These are phyloP conservation scores for Russula compacta DNA, from an alignment of 768 basidiomycete genomes.

Conservation along the genomic window DNA sequence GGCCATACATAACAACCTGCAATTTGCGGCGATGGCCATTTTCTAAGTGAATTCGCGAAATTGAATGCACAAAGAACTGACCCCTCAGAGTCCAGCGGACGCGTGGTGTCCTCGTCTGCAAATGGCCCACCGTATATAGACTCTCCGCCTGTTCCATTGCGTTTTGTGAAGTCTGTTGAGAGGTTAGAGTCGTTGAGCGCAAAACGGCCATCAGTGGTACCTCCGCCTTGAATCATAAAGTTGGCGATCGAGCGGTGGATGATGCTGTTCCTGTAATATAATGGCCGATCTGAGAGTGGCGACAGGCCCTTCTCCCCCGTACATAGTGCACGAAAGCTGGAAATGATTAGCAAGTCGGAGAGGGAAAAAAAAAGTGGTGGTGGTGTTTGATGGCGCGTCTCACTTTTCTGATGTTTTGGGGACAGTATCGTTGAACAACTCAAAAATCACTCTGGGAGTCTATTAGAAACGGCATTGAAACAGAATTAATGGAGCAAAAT, in stretches of 20 bases:
- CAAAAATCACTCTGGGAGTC: constrained; percentile 53
- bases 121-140: constrained; percentile 74
- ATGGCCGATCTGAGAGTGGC: constrained; percentile 47
- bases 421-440: constrained; percentile 61
- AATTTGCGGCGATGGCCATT: background rate
- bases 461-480: constrained; percentile 1
- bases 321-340: constrained; percentile 76
- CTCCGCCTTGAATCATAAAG: constrained; percentile 79
- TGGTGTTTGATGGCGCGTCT: constrained; percentile 15
- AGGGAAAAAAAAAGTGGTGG: background rate
- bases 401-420: constrained; percentile 82
- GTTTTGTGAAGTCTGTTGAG: constrained; percentile 61
- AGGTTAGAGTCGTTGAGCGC: background rate
- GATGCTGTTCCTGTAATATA: constrained; percentile 75
- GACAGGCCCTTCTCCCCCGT: constrained; percentile 81
- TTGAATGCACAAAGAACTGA: constrained; percentile 19
- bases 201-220: constrained; percentile 27
- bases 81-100: constrained; percentile 57
- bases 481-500: background rate
- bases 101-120: constrained; percentile 64
- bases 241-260: constrained; percentile 71
- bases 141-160: constrained; percentile 74
- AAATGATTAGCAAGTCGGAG: constrained; percentile 1
- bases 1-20: constrained; percentile 78
- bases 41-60: background rate